A percentile compares a stretch with the other conserved stretches of the same genome.
These are phyloP conservation scores for Candida tetrigidarum DNA, from an alignment of 1,139 yeast species.

Conservation along the genomic window DNA sequence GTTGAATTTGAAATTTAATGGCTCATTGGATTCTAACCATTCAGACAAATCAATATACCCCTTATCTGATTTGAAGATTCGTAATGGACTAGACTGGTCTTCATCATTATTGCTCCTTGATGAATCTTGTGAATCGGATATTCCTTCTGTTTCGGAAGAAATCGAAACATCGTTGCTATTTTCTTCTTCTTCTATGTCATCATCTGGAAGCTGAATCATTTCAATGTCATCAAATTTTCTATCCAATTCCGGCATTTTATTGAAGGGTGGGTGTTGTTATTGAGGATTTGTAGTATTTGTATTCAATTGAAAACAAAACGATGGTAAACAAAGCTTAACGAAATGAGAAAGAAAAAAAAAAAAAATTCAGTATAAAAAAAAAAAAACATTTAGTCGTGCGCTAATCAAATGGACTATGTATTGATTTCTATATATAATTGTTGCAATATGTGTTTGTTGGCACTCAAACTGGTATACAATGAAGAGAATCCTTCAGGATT, in stretches of 20 bases:
- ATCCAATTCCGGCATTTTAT: conserved; percentile 14
- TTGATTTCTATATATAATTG: not conserved
- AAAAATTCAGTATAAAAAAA: not conserved
- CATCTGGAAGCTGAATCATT: conserved; percentile 51
- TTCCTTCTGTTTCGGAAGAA: conserved; percentile 37
- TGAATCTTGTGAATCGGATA: conserved; percentile 26
- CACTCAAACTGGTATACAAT: not conserved
- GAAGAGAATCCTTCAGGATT: not conserved
- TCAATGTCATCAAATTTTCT: conserved; percentile 45
- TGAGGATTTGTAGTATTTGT: no score
- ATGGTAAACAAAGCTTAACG: not conserved
- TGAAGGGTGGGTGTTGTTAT: no score
- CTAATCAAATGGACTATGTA: not conserved
- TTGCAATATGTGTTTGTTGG: conserved; percentile 3
- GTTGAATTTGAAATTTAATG: conserved; percentile 38
- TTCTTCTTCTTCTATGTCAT: conserved; percentile 21
- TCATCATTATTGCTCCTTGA: conserved; percentile 8
- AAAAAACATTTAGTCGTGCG: conserved; percentile 3
- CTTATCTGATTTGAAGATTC: conserved; percentile 13
- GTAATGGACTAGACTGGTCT: conserved; percentile 11
- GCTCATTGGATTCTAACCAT: conserved; percentile 36
- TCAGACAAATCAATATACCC: conserved; percentile 34
- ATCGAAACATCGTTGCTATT: conserved; percentile 18
- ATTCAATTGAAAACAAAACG: conserved; percentile 7
- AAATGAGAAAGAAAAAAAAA: not conserved